phyloP scores from a whole-genome alignment of 129 eudicot species.

The Deinandra increscens region DNA sequence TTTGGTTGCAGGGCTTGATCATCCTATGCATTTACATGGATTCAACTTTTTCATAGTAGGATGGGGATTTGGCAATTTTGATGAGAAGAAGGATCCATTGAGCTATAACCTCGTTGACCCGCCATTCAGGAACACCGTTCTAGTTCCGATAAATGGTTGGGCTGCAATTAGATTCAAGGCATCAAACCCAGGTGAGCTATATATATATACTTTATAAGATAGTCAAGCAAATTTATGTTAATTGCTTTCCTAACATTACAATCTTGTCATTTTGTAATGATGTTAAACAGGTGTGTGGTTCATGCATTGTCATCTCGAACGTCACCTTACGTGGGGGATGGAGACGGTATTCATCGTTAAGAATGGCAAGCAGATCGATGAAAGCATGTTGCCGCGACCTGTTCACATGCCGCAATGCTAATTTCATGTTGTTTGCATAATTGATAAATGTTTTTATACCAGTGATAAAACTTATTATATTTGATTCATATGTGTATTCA shows the following conservation, averaged over 20 bases:
- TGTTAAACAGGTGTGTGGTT: constrained; percentile 37
- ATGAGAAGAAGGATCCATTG: constrained; percentile 43
- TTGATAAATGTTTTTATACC: background rate
- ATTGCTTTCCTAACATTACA: background rate
- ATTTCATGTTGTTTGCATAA: constrained; percentile 5
- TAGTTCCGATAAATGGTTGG: constrained; percentile 63
- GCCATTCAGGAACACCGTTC: constrained; percentile 48
- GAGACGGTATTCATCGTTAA: constrained; percentile 36
- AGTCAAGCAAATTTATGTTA: background rate
- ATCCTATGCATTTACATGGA: constrained; percentile 88
- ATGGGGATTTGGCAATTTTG: constrained; percentile 54
- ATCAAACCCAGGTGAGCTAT: constrained; percentile 41
- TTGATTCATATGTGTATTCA: background rate
- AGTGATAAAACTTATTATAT: background rate
- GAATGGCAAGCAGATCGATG: constrained; percentile 27
- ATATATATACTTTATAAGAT: background rate
- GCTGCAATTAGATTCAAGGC: constrained; percentile 55
- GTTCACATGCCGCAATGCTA: constrained; percentile 32
- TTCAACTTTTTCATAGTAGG: constrained; percentile 50
- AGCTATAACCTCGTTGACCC: constrained; percentile 59
- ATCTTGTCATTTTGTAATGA: background rate
- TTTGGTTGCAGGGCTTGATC: constrained; percentile 42
- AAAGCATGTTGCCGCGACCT: constrained; percentile 42
- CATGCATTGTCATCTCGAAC: constrained; percentile 38
- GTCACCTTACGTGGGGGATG: constrained; percentile 49